Evolutionary conservation across 164 flowering plant species (phyloP).

Genomic region (Akebia trifoliata): DNA sequence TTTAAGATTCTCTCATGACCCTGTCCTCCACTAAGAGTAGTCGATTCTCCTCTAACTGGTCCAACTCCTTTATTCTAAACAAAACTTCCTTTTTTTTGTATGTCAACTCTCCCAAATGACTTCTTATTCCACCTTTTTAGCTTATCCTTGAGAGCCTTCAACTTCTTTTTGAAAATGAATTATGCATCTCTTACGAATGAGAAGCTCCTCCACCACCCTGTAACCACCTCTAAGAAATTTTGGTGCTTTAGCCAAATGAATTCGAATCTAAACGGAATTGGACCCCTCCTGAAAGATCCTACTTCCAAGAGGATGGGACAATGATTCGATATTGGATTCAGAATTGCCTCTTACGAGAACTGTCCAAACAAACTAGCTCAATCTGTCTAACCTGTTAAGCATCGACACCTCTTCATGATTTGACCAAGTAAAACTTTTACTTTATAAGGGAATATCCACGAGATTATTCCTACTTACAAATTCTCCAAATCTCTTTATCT

Average conservation of each 20-base stretch:
- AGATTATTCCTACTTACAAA: neutral
- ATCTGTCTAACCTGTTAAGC: neutral
- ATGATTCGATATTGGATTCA: neutral
- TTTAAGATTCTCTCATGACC: too few species aligned
- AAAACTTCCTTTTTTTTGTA: neutral
- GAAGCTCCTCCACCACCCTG: neutral
- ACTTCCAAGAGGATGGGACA: neutral
- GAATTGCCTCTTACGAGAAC: neutral
- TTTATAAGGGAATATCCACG: neutral
- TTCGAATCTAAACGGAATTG: neutral
- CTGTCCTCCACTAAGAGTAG: neutral
- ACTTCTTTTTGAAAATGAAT: neutral
- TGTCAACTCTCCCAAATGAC: neutral
- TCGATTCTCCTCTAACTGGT: neutral
- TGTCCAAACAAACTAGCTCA: neutral
- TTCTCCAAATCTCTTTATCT: neutral
- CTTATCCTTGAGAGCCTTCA: neutral
- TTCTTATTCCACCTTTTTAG: neutral
- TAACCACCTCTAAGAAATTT: neutral
- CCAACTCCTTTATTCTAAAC: neutral
- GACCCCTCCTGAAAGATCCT: too few species aligned
- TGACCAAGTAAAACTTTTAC: neutral
- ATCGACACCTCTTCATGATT: neutral
- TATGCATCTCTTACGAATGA: neutral
- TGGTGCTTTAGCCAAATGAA: neutral